A percentile compares a stretch with the other conserved stretches of the same genome.
Evolutionary conservation across 2,329 filamentous ascomycete species (phyloP).

Genomic region (Akanthomyces lecanii): DNA sequence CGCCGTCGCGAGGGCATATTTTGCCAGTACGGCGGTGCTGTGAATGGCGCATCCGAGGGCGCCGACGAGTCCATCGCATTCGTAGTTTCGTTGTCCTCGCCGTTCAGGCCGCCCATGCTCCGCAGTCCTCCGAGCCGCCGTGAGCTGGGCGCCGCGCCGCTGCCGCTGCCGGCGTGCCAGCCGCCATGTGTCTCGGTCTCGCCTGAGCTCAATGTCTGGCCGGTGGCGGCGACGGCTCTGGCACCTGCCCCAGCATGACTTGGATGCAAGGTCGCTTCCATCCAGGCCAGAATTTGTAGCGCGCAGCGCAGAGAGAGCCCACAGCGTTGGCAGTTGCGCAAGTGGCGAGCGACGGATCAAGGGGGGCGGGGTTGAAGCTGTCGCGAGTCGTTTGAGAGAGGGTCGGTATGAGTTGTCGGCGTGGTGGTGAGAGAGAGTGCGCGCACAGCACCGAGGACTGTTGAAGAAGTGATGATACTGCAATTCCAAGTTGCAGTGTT

Average conservation of each 20-base stretch:
- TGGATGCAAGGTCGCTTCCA: not conserved
- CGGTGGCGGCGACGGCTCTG: not conserved
- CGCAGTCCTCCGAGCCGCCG: not conserved
- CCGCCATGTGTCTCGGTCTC: not conserved
- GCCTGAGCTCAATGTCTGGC: not conserved
- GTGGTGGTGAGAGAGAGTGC: not conserved
- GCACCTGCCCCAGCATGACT: not conserved
- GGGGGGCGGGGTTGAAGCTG: not conserved
- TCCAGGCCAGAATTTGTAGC: not conserved
- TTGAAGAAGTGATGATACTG: too few relatives aligned
- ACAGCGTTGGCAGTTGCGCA: not conserved
- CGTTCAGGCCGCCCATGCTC: not conserved
- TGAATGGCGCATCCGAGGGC: conserved; percentile 29
- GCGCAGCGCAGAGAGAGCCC: not conserved
- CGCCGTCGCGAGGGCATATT: conserved; percentile 33
- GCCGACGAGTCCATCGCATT: conserved; percentile 24
- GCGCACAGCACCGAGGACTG: not conserved
- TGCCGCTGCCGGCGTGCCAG: not conserved
- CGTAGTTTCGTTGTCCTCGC: not conserved
- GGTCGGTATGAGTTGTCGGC: not conserved
- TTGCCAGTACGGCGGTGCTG: conserved; percentile 44
- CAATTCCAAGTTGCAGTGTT: not conserved
- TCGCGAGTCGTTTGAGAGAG: not conserved
- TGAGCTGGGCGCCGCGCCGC: not conserved
- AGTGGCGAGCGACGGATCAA: not conserved